phyloP scores from a whole-genome alignment of 352 stramenopile genomes.

The Globisporangium takayamanum region DNA sequence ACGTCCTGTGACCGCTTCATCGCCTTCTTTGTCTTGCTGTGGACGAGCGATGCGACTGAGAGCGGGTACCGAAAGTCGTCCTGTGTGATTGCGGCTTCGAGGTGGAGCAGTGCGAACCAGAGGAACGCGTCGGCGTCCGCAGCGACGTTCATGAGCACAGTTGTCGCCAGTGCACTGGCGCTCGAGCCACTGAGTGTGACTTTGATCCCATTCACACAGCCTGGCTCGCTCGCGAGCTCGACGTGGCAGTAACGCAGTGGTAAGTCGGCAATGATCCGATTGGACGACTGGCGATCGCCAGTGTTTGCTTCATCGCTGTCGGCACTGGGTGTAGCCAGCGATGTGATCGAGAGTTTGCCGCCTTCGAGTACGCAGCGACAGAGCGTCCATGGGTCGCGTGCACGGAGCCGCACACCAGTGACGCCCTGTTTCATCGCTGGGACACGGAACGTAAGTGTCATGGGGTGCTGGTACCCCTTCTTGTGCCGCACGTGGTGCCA shows the following conservation, averaged over 20 bases:
- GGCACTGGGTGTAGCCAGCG: not conserved
- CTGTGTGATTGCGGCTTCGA: slow-evolving; percentile 46
- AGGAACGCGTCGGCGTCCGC: slow-evolving; percentile 39
- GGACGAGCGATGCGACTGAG: slow-evolving; percentile 11
- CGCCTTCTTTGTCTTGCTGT: slow-evolving; percentile 14
- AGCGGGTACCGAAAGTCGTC: slow-evolving; percentile 35
- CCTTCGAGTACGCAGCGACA: slow-evolving; percentile 27
- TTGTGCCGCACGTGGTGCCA: slow-evolving; percentile 60
- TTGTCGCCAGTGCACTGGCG: slow-evolving; percentile 12
- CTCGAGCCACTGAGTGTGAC: slow-evolving; percentile 17
- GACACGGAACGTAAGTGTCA: slow-evolving; percentile 47
- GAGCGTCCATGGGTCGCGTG: slow-evolving; percentile 30
- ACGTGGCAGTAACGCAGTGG: slow-evolving; percentile 39
- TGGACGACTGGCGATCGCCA: not conserved
- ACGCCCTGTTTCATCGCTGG: slow-evolving; percentile 32
- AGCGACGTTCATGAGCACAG: slow-evolving; percentile 35
- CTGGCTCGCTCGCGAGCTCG: slow-evolving; percentile 37
- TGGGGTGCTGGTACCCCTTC: slow-evolving; percentile 37
- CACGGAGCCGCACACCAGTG: slow-evolving; percentile 29
- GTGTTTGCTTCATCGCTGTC: not conserved
- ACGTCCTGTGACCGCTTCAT: slow-evolving; percentile 13
- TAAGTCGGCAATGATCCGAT: slow-evolving; percentile 16
- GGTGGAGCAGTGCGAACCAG: slow-evolving; percentile 48
- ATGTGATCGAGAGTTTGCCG: slow-evolving; percentile 28
- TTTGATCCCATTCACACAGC: slow-evolving; percentile 43